phyloP scores from a whole-genome alignment of 2,329 filamentous ascomycete species.

The Canariomyces notabilis region DNA sequence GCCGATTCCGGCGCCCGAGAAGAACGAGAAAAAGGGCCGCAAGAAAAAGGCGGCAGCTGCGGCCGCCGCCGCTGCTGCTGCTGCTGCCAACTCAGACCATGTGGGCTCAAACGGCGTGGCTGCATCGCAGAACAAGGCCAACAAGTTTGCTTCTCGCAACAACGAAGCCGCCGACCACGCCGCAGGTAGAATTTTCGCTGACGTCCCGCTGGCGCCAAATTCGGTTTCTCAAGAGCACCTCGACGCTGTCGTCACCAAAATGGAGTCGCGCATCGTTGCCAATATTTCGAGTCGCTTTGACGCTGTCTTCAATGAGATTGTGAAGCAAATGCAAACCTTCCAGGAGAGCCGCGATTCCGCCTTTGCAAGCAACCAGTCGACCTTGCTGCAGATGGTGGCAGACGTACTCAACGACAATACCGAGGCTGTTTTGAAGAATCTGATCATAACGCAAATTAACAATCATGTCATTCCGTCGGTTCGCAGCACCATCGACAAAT shows the following conservation, averaged over 20 bases:
- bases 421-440: conserved; percentile 67
- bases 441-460: conserved; percentile 72
- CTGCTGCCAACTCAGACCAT: conserved; percentile 36
- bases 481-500: conserved; percentile 59
- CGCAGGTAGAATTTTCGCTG: conserved; percentile 17
- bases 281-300: conserved; percentile 45
- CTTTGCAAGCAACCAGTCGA: conserved; percentile 58
- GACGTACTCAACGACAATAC: conserved; percentile 59
- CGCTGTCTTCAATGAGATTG: conserved; percentile 49
- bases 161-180: conserved; percentile 22
- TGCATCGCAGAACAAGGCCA: conserved; percentile 29
- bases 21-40: conserved; percentile 54
- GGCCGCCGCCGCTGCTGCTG: conserved; percentile 40
- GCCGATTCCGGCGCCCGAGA: conserved; percentile 43
- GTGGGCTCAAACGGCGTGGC: conserved; percentile 37
- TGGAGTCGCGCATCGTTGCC: conserved; percentile 47
- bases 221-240: conserved; percentile 42
- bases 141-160: conserved; percentile 29
- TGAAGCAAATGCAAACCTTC: conserved; percentile 53
- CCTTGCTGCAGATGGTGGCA: conserved; percentile 53
- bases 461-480: conserved; percentile 71
- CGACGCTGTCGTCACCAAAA: conserved; percentile 49
- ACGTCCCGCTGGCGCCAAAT: conserved; percentile 26
- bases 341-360: conserved; percentile 38
- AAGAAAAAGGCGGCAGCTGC: conserved; percentile 60